Percentiles rank a stretch among this genome's conserved stretches.
These are phyloP conservation scores for Rehmannia glutinosa DNA, from an alignment of 257 asterid genomes.

Conservation along the genomic window DNA sequence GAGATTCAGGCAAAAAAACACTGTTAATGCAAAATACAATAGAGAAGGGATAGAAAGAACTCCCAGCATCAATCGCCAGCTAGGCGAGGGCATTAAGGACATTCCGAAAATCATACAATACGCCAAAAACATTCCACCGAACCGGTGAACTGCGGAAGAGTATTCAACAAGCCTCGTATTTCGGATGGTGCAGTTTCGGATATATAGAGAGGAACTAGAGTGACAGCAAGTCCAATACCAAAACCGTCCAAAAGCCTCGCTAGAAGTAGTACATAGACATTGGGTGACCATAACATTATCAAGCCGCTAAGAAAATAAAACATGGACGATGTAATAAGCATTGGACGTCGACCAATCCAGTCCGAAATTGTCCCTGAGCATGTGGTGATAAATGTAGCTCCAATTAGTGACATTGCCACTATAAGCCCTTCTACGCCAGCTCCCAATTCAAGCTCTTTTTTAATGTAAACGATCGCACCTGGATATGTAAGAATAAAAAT, in stretches of 20 bases:
- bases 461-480: constrained; percentile 78
- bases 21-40: constrained; percentile 45
- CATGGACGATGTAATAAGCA: constrained; percentile 70
- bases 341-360: constrained; percentile 64
- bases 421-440: constrained; percentile 66
- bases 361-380: constrained; percentile 80
- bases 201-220: constrained; percentile 70
- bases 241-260: constrained; percentile 80
- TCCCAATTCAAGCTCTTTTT: constrained; percentile 48
- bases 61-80: constrained; percentile 87
- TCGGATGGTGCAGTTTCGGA: constrained; percentile 89
- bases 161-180: constrained; percentile 65
- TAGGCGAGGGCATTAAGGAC: constrained; percentile 54
- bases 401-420: constrained; percentile 81
- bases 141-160: constrained; percentile 80
- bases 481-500: background rate
- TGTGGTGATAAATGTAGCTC: constrained; percentile 70
- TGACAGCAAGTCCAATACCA: constrained; percentile 74
- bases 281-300: constrained; percentile 85
- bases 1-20: constrained; percentile 77
- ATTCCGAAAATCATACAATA: constrained; percentile 79
- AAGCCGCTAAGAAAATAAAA: constrained; percentile 69
- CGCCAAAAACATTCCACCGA: constrained; percentile 75
- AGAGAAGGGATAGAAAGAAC: constrained; percentile 80
- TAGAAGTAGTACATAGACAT: constrained; percentile 58